Percentiles rank a stretch among this genome's conserved stretches.
Conservation (phyloP, 2,329 filamentous ascomycete species). For the Epichloe aotearoae region DNA sequence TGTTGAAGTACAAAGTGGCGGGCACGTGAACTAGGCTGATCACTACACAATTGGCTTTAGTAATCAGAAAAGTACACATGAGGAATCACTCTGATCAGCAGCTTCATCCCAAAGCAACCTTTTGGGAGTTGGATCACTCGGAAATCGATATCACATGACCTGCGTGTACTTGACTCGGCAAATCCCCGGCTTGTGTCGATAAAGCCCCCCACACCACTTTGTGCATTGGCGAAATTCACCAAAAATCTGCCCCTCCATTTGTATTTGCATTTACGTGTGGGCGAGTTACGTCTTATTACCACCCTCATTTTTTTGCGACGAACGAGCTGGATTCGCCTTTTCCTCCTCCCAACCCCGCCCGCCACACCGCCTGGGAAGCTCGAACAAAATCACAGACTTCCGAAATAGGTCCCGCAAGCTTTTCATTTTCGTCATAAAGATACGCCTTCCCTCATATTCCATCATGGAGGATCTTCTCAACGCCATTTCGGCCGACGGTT, state of each 20-base stretch:
- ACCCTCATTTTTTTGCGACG: slow-evolving; percentile 1
- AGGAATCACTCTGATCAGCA: not conserved
- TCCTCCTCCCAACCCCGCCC: not conserved
- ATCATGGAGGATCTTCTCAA: slow-evolving; percentile 30
- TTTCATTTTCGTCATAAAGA: not conserved
- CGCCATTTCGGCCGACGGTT: slow-evolving; percentile 50
- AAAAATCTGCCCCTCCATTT: slow-evolving; percentile 29
- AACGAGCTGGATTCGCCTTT: slow-evolving; percentile 1
- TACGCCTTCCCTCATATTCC: not conserved
- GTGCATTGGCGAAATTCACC: slow-evolving; percentile 27
- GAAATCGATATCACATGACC: slow-evolving; percentile 23
- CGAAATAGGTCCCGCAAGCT: not conserved
- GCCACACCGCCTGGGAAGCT: not conserved
- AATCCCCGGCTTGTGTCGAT: slow-evolving; percentile 19
- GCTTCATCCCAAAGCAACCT: not conserved
- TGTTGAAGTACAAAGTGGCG: not conserved
- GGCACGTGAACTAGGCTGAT: not conserved
- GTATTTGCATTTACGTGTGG: slow-evolving; percentile 11
- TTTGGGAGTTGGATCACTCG: not conserved
- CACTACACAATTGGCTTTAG: not conserved
- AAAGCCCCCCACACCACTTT: slow-evolving; percentile 22
- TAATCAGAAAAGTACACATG: no score
- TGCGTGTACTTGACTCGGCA: slow-evolving; percentile 12
- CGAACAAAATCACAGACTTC: not conserved
- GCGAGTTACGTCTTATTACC: slow-evolving; percentile 4